phyloP scores from a whole-genome alignment of 176 grass and related monocot species.

The Hsuehochloa calcarea region DNA sequence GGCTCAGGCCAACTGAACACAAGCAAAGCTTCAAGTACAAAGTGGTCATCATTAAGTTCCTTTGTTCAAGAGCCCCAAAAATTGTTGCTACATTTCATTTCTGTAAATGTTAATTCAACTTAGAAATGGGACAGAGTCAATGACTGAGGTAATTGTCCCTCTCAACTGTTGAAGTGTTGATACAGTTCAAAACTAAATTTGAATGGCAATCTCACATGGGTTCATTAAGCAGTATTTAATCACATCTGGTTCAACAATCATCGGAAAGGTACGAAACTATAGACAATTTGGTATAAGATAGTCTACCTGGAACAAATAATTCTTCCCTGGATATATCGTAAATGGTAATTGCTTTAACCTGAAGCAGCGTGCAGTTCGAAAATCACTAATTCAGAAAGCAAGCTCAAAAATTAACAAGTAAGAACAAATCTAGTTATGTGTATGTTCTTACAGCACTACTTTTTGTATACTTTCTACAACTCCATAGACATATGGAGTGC shows the following conservation, averaged over 20 bases:
- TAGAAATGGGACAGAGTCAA: not conserved
- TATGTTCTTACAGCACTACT: not conserved
- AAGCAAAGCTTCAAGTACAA: not conserved
- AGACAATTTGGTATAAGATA: not conserved
- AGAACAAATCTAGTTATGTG: not conserved
- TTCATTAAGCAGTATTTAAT: not conserved
- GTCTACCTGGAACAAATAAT: not conserved
- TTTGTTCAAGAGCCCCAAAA: not conserved
- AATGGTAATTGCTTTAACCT: not conserved
- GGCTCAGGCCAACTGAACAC: not conserved
- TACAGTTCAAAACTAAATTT: not conserved
- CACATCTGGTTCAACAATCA: not conserved
- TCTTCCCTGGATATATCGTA: not conserved
- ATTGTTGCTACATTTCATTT: not conserved
- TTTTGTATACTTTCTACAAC: not conserved
- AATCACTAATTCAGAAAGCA: not conserved
- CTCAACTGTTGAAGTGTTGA: not conserved
- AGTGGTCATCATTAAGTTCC: not conserved
- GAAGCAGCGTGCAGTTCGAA: not conserved
- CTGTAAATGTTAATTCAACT: not conserved
- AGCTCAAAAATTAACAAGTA: constrained; percentile 5
- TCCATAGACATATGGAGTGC: not conserved
- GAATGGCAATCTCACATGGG: not conserved
- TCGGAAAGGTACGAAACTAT: not conserved
- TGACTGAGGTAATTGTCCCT: not conserved